Base-by-base conservation (phyloP, 2,329 filamentous ascomycete species). In the Venturia oleaginea region DNA sequence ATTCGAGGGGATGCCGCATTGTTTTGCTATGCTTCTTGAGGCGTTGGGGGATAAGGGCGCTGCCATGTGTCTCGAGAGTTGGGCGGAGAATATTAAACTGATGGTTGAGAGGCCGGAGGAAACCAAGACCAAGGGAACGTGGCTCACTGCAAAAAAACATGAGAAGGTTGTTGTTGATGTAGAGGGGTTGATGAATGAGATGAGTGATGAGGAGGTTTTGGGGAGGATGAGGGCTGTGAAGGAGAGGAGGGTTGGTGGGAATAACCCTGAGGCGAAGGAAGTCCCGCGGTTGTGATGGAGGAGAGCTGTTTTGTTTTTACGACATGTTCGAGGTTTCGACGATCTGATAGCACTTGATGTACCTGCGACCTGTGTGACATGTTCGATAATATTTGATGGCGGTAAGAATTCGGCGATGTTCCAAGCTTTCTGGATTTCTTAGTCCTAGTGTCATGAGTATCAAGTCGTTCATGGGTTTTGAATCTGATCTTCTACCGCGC, bases 1-100 rank as follows among this genome's bases (percentile, higher is more conserved):
- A 75, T 94, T 86, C 72, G 86, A 92, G 72, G 87, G 85, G 3
- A 93, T 93, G 90, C 89, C 90, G 63, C 90, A 92, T 75, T 85
- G 84, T 68, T 93, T 82, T 68, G 74, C 71, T 0, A 74, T 79
- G 74, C 66, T 81, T 64, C 66, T 81, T 4, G 76, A 77, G n/a
- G 11, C 6, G 30, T 11, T 57, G 7, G 65, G 68, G 0, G 64
- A 74, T 2, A 60, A 67, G 3, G 73, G 67, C 0, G 68, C 71
- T 7, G 65, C 70, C 7, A 67, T 74, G 63, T 76, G 76, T 70
- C 68, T 77, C 24, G 70, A 69, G 7, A 74, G 74, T 55, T 77
- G 73, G 70, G 75, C 71, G 0, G 67, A 67, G 61, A 76, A 75
- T 61, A 73, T 72, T 40, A 69, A 63, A 8, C 66, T 68, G 3